These are phyloP conservation scores for Suillus occidentalis DNA, from an alignment of 768 basidiomycete genomes.

Conservation along the genomic window DNA sequence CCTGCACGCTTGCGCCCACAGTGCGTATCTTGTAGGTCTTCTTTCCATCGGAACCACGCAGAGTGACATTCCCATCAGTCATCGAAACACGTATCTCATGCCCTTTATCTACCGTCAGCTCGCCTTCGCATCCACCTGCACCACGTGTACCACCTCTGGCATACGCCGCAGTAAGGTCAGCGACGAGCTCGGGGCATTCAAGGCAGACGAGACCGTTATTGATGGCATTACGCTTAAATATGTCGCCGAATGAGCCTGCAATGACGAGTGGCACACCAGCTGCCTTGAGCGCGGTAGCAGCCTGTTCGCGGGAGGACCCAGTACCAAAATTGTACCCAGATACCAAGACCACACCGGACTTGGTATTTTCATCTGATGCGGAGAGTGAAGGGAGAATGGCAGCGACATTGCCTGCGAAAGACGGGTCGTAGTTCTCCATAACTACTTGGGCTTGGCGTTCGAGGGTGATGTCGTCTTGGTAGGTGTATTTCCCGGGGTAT, in stretches of 20 bases:
- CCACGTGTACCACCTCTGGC: slow-evolving; percentile 75
- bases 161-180: slow-evolving; percentile 75
- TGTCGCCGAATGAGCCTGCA: slow-evolving; percentile 98
- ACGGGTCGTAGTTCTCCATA: slow-evolving; percentile 98
- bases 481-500: slow-evolving; percentile 99
- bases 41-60: slow-evolving; percentile 44
- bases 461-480: slow-evolving; percentile 98
- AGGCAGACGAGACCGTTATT: slow-evolving; percentile 97
- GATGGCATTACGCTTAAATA: slow-evolving; percentile 98
- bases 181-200: slow-evolving; percentile 87
- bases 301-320: slow-evolving; percentile 97
- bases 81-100: slow-evolving; percentile 67
- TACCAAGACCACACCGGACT: slow-evolving; percentile 75
- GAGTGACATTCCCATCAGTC: slow-evolving; percentile 64
- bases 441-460: slow-evolving; percentile 92
- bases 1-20: slow-evolving; percentile 93
- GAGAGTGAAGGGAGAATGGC: slow-evolving; percentile 34
- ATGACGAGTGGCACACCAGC: slow-evolving; percentile 92
- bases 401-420: slow-evolving; percentile 73
- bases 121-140: slow-evolving; percentile 76
- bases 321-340: slow-evolving; percentile 99
- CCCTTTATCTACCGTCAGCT: slow-evolving; percentile 79
- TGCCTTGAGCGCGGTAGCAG: slow-evolving; percentile 94
- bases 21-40: slow-evolving; percentile 67
- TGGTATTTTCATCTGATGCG: slow-evolving; percentile 28